Base-by-base conservation (phyloP, 805 yeast species). In the Lachancea nothofagi region DNA sequence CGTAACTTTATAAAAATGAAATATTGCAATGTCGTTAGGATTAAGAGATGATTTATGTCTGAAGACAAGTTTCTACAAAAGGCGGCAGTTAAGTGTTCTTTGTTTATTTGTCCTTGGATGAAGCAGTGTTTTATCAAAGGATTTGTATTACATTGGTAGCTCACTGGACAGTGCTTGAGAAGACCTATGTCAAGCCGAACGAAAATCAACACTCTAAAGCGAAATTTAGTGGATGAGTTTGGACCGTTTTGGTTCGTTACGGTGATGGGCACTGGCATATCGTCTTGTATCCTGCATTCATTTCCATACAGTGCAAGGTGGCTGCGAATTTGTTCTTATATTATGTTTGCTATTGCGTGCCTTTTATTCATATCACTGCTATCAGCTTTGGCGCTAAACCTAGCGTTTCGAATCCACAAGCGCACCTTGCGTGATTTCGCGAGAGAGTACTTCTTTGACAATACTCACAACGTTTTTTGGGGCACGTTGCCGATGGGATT, bases 231-330 rank as follows among this genome's bases (percentile, higher is more conserved):
- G 13, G 43, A 46, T n/a, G 44, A 49, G 17, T 69, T 70, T 46
- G 64, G 66, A 26, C 83, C 86, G 1, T 67, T 69, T 6, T 80
- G 79, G 71, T 86, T 80, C 61, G 80, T 83, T 19, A 68, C 77
- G 35, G 74, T 79, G n/a, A 88, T 88, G 96, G 96, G 95, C 2
- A 73, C 81, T 3, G 95, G 96, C 1, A 83, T 87, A 28, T 65
- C 85, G 1, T 66, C 84, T 3, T 57, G 74, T 27, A 64, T 85
- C 3, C 65, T 88, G 26, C 72, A 76, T 57, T 57, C 66, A 24
- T 87, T 81, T 56, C 87, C 95, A 0, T 83, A 75, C 52, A 71
- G 69, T 2, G 72, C 78, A 0, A 57, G 63, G 8, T 80, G 88
- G 87, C 63, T 82, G 25, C 51, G 63, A 31, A 55, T 71, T 2